phyloP scores from a whole-genome alignment of 768 basidiomycete genomes.

The Lentinus tigrinus region DNA sequence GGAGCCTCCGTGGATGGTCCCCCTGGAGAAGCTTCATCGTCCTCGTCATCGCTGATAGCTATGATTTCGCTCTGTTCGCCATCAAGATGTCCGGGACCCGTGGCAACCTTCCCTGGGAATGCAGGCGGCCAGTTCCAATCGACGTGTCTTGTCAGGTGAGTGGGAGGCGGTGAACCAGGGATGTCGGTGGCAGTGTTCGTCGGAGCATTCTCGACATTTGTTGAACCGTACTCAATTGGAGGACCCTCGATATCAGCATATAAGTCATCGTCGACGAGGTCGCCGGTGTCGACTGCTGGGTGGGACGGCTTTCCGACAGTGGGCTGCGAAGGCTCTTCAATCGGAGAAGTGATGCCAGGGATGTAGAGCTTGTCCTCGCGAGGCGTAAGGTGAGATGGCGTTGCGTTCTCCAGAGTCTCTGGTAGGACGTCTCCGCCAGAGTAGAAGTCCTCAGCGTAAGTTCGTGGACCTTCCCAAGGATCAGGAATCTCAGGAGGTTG shows the following conservation, averaged over 20 bases:
- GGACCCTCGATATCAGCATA: background rate
- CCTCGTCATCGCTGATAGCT: constrained; percentile 18
- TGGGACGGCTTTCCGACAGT: background rate
- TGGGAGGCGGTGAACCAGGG: constrained; percentile 2
- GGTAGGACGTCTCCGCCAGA: constrained; percentile 38
- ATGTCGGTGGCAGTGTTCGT: background rate
- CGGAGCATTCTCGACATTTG: background rate
- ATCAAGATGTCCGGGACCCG: constrained; percentile 16
- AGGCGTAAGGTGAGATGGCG: constrained; percentile 27
- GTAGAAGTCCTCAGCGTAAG: constrained; percentile 42
- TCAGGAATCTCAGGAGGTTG: constrained; percentile 32
- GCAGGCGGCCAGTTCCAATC: constrained; percentile 39
- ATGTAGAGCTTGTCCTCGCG: constrained; percentile 13
- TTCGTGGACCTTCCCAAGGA: constrained; percentile 39
- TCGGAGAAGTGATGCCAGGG: constrained; percentile 13
- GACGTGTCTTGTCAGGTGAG: constrained; percentile 21
- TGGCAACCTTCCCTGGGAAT: constrained; percentile 28
- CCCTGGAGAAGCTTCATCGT: background rate
- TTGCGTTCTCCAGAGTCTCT: background rate
- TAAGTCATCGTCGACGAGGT: background rate
- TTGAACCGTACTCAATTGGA: background rate
- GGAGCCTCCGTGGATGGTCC: no score
- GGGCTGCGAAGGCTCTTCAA: background rate
- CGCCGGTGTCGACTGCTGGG: background rate
- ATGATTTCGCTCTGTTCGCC: constrained; percentile 14